Base-by-base conservation (phyloP, 192 early-diverging fungal genomes). In the Coemansia aciculifera region DNA sequence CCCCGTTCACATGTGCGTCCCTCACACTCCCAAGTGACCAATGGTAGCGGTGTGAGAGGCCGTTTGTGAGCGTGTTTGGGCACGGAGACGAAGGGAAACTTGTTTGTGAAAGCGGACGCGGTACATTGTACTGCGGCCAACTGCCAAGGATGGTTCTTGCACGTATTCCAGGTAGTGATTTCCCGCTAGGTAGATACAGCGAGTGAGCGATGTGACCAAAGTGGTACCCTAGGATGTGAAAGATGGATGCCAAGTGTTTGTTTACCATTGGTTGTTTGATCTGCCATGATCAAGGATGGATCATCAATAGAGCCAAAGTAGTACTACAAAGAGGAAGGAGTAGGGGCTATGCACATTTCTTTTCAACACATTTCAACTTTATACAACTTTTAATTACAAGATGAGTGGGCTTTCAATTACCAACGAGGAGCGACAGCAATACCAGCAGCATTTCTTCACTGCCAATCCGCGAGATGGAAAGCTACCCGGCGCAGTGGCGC, bases 401-500 rank as follows among this genome's bases (percentile, higher is more conserved):
- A 75, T 75, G 78, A 70, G 70, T 51, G 61, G 62, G 29, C 61
- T 81, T 29, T 43, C 79, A 48, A 62, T 81, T 11, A 76, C 63
- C 42, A 43, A 63, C 17, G 68, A 72, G 10, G 79, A 81, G 56
- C 63, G 38, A 43, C 71, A 70, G 64, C 68, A 70, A 54, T 81
- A 67, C 62, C 79, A 81, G 71, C 79, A 81, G 68, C 79, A 81
- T 60, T 81, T 81, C 24, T 23, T 67, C 37, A 71, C 59, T 59
- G 79, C 79, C 13, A 56, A 62, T 51, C 79, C 79, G 27, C 51
- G 71, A 54, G 62, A 81, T 64, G 84, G 84, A 23, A 75, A 66
- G 59, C 71, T 85, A 24, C 60, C 75, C 13, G 84, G 84, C 10
- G 40, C 67, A 1, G 72, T 49, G 12, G 84, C 84, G 39, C 75